Base-by-base conservation (phyloP, 495 filamentous ascomycete genomes). In the Evansstolkia leycettana region DNA sequence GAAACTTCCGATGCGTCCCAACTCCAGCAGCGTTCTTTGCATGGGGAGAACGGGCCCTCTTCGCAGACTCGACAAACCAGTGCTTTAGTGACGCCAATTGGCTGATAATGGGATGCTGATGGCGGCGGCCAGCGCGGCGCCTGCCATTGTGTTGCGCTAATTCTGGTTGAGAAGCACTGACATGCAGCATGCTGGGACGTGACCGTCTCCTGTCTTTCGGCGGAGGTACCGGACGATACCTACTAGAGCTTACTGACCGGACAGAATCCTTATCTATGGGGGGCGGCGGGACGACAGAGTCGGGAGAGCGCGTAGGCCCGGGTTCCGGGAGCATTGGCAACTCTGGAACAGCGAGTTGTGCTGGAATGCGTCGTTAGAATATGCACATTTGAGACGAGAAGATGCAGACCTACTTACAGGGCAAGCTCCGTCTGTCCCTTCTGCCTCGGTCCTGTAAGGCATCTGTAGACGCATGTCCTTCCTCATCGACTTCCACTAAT, bases 31-130 rank as follows among this genome's bases (percentile, higher is more conserved):
- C 17, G 16, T 48, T 44, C 37, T 61, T 64, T 7, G 52, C 40
- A 41, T 60, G 57, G 1, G 82, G 82, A 20, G 82, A 85, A 30
- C 72, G 76, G 30, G 78, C 75, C 31, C 81, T 64, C 54, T 84
- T 87, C 23, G 80, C 75, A 31, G 76, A 80, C 38, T 85, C 80
- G 28, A 83, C 69, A 45, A 89, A 75, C 83, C 83, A 89, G 45
- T 84, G 80, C 47, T 95, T 95, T 58, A 94, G 76, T 14, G 80
- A 80, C 1, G 85, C 81, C 4, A 89, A 57, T 47, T 87, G 83
- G 45, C 79, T 79, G 30, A 85, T 72, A 31, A 89, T 72, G 17
- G 80, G 69, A 45, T 82, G 75, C 40, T 81, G 72, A 43, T 77
- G 77, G 38, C 72, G 76, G 29, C 72, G 70, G 39, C 55, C 52